These are phyloP conservation scores for Dothistroma pini DNA, from an alignment of 2,329 filamentous ascomycete species.

Conservation along the genomic window DNA sequence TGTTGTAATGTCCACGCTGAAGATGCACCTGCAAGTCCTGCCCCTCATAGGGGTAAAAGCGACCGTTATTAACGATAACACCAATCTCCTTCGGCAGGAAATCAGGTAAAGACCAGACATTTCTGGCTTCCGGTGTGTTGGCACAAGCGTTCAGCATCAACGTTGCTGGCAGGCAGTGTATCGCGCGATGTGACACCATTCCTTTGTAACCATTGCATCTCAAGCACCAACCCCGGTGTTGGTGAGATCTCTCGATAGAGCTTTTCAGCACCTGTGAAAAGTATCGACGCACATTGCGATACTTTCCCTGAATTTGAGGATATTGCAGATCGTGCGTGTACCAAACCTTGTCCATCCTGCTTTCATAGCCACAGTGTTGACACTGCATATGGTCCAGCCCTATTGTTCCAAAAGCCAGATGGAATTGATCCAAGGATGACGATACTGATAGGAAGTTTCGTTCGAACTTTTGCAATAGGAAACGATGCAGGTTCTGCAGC, in stretches of 20 bases:
- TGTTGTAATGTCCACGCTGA: slow-evolving; percentile 72
- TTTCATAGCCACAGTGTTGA: slow-evolving; percentile 83
- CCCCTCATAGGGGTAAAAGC: slow-evolving; percentile 92
- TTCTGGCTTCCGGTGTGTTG: slow-evolving; percentile 67
- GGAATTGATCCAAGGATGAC: slow-evolving; percentile 58
- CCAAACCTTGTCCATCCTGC: slow-evolving; percentile 70
- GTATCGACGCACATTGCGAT: slow-evolving; percentile 29
- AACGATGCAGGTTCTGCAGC: slow-evolving; percentile 81
- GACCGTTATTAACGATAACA: slow-evolving; percentile 82
- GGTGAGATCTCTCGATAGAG: slow-evolving; percentile 84
- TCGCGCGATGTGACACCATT: slow-evolving; percentile 77
- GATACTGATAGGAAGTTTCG: slow-evolving; percentile 60
- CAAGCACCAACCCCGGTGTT: slow-evolving; percentile 88
- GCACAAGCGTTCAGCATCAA: slow-evolving; percentile 80
- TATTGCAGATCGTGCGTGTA: slow-evolving; percentile 86
- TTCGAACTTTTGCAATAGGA: slow-evolving; percentile 73
- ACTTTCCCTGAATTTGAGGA: slow-evolving; percentile 50
- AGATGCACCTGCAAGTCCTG: slow-evolving; percentile 79
- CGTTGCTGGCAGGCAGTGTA: slow-evolving; percentile 78
- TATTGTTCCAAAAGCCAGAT: slow-evolving; percentile 68
- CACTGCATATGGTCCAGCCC: slow-evolving; percentile 75
- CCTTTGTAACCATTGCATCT: slow-evolving; percentile 88
- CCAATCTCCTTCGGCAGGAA: slow-evolving; percentile 95
- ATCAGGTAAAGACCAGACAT: slow-evolving; percentile 82
- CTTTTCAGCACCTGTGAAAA: slow-evolving; percentile 93